A percentile compares a stretch with the other conserved stretches of the same genome.
Evolutionary conservation across 768 basidiomycete species (phyloP).

Genomic region (Guyanaporus albipodus): DNA sequence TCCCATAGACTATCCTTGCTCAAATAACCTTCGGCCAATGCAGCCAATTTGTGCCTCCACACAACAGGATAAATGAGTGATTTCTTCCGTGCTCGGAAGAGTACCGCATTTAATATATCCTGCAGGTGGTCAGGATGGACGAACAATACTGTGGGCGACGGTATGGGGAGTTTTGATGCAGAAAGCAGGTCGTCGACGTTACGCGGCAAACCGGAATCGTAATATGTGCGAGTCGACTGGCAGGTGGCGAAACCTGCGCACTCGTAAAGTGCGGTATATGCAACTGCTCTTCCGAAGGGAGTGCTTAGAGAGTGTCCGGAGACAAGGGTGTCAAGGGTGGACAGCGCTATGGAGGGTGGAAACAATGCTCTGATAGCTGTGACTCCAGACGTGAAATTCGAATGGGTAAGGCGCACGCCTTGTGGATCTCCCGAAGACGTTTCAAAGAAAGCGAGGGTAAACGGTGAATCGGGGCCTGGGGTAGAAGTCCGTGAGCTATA

Average conservation of each 20-base stretch:
- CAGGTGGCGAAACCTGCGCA: conserved; percentile 70
- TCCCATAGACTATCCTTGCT: conserved; percentile 85
- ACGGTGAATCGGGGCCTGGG: conserved; percentile 48
- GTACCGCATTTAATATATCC: conserved; percentile 49
- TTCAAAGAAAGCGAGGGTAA: conserved; percentile 64
- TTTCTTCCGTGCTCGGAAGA: conserved; percentile 50
- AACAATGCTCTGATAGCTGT: conserved; percentile 72
- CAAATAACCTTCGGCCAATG: conserved; percentile 67
- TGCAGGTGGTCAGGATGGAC: conserved; percentile 59
- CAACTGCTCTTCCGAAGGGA: conserved; percentile 75
- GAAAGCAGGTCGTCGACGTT: conserved; percentile 49
- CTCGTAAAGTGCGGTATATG: conserved; percentile 74
- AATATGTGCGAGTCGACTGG: conserved; percentile 51
- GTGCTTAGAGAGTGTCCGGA: conserved; percentile 71
- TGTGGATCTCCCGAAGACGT: conserved; percentile 49
- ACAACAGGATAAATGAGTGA: conserved; percentile 58
- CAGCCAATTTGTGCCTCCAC: conserved; percentile 73
- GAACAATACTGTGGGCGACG: conserved; percentile 79
- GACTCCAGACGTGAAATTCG: conserved; percentile 88
- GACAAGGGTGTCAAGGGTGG: conserved; percentile 71
- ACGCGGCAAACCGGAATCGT: conserved; percentile 23
- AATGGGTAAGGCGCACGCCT: conserved; percentile 70
- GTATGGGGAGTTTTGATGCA: conserved; percentile 49
- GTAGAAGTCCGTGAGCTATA: conserved; percentile 1
- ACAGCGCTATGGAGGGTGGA: conserved; percentile 64